A percentile compares a stretch with the other conserved stretches of the same genome.
phyloP scores from a whole-genome alignment of 345 rosid genomes.

The Clausena lansium region DNA sequence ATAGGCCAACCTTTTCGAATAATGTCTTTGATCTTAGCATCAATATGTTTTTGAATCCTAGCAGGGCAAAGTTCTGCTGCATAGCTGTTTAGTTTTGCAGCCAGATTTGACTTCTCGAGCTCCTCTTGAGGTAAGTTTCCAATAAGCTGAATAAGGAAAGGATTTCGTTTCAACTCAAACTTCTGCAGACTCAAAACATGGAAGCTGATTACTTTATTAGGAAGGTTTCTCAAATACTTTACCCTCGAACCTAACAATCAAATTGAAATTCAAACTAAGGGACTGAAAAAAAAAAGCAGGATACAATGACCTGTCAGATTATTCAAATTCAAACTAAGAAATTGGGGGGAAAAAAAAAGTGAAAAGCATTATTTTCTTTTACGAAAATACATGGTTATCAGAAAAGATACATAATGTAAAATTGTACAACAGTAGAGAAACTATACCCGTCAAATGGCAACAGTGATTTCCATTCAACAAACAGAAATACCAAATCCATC shows the following conservation, averaged over 20 bases:
- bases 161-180: conserved; percentile 83
- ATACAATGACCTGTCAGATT: background rate
- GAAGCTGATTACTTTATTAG: conserved; percentile 3
- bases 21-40: conserved; percentile 65
- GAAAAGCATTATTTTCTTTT: background rate
- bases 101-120: conserved; percentile 71
- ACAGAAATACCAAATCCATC: background rate
- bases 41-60: conserved; percentile 52
- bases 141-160: conserved; percentile 74
- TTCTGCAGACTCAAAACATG: conserved; percentile 44
- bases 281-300: background rate
- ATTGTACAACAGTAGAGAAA: background rate
- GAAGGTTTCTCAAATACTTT: background rate
- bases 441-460: background rate
- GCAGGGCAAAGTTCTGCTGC: conserved; percentile 86
- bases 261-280: background rate
- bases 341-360: no score
- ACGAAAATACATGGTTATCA: background rate
- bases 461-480: background rate
- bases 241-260: background rate
- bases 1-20: conserved; percentile 85
- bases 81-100: conserved; percentile 71
- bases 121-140: conserved; percentile 84
- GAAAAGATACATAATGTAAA: background rate
- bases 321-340: background rate